Percentiles rank a stretch among this genome's conserved stretches.
These are phyloP conservation scores for Aspergillus glaucus DNA, from an alignment of 2,329 filamentous ascomycete species.

Conservation along the genomic window DNA sequence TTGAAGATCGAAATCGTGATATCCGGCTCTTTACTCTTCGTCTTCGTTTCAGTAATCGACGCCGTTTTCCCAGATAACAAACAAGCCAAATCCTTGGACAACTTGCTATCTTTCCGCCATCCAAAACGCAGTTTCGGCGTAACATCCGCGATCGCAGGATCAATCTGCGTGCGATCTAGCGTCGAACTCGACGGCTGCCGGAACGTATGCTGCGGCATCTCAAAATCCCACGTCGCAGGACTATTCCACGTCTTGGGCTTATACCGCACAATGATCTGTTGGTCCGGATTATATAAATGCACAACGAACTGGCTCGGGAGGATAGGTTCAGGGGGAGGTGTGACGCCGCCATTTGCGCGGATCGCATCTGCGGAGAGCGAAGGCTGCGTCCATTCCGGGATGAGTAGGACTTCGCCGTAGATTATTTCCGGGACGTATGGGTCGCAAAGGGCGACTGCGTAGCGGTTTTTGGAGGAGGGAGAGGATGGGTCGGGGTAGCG, in stretches of 20 bases:
- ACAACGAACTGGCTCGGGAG: constrained; percentile 75
- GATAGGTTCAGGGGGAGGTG: constrained; percentile 62
- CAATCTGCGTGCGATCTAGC: constrained; percentile 65
- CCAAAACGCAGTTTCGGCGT: constrained; percentile 75
- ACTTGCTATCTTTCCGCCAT: constrained; percentile 81
- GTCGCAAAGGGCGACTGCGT: constrained; percentile 80
- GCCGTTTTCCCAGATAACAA: constrained; percentile 74
- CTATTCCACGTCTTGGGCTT: constrained; percentile 73
- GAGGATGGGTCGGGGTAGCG: constrained; percentile 67
- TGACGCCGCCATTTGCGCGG: constrained; percentile 59
- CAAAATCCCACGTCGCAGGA: constrained; percentile 81
- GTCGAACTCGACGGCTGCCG: constrained; percentile 69
- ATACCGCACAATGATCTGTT: constrained; percentile 62
- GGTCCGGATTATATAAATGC: constrained; percentile 90
- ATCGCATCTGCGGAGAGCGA: constrained; percentile 75
- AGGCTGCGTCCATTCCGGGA: constrained; percentile 80
- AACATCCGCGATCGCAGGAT: constrained; percentile 48
- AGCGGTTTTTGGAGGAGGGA: constrained; percentile 69
- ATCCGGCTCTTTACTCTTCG: constrained; percentile 81
- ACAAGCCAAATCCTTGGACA: constrained; percentile 83
- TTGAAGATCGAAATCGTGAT: constrained; percentile 90
- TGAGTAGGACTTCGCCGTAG: constrained; percentile 78
- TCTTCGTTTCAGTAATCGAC: constrained; percentile 56
- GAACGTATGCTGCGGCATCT: constrained; percentile 82
- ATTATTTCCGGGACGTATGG: constrained; percentile 73